These are phyloP conservation scores for Meira miltonrushii DNA, from an alignment of 1,284 basidiomycete species.

Conservation along the genomic window DNA sequence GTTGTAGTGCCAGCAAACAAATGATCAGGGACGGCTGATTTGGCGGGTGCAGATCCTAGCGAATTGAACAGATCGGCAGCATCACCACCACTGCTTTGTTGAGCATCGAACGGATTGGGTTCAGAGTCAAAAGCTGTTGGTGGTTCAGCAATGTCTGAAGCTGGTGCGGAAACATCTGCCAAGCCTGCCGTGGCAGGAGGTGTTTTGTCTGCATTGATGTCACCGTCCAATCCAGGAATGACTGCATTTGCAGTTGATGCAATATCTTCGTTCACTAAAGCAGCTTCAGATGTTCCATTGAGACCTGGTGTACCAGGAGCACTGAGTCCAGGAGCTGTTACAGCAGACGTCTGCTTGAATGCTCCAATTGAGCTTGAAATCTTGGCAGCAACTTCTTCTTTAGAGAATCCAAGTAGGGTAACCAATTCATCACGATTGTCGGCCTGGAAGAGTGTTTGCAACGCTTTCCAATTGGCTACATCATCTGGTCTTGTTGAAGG, in stretches of 20 bases:
- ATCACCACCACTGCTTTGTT: constrained; percentile 59
- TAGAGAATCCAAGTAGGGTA: constrained; percentile 85
- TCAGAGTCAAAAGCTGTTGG: constrained; percentile 22
- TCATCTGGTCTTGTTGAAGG: constrained; percentile 54
- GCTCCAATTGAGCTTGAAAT: constrained; percentile 76
- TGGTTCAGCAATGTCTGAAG: constrained; percentile 9
- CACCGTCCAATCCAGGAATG: background rate
- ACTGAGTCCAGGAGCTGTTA: constrained; percentile 4
- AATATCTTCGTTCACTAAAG: background rate
- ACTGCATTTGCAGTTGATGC: background rate
- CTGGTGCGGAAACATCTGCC: background rate
- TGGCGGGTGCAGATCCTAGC: constrained; percentile 55
- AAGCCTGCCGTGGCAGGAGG: background rate
- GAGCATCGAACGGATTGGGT: constrained; percentile 82
- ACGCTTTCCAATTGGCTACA: constrained; percentile 69
- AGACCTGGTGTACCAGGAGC: constrained; percentile 2
- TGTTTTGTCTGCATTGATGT: background rate
- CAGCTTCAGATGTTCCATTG: background rate
- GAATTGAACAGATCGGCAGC: constrained; percentile 80
- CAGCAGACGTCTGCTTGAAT: constrained; percentile 52
- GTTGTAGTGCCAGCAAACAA: constrained; percentile 58
- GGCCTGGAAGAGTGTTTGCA: constrained; percentile 80
- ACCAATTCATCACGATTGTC: constrained; percentile 86
- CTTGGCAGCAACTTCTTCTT: constrained; percentile 72
- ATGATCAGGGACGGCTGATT: constrained; percentile 61